phyloP scores from a whole-genome alignment of 257 asterid genomes.

The Leptodermis oblonga region DNA sequence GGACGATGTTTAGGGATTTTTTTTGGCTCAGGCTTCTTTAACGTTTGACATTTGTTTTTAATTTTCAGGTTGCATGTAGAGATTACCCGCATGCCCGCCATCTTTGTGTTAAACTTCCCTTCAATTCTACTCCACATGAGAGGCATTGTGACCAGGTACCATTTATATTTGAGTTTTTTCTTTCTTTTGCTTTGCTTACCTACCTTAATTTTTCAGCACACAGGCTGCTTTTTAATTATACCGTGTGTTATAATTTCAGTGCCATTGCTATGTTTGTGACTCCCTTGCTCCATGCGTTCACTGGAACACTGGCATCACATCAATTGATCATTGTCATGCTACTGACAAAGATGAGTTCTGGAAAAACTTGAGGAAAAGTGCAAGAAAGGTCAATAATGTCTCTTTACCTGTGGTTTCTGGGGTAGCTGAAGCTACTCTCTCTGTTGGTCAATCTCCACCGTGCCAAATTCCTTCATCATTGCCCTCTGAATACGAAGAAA shows the following conservation, averaged over 20 bases:
- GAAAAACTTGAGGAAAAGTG: conserved; percentile 53
- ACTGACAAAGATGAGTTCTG: conserved; percentile 69
- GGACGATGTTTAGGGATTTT: neutral
- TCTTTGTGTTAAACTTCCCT: conserved; percentile 65
- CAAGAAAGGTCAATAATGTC: conserved; percentile 31
- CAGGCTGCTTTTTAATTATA: conserved; percentile 20
- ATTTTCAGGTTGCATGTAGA: conserved; percentile 76
- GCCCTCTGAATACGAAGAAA: conserved; percentile 12
- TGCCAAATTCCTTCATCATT: conserved; percentile 20
- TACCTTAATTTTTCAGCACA: conserved; percentile 13
- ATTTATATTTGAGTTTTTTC: conserved; percentile 6
- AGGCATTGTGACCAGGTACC: conserved; percentile 65
- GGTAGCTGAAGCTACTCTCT: conserved; percentile 15
- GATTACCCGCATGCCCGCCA: conserved; percentile 94
- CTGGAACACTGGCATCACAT: conserved; percentile 57
- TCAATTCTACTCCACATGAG: conserved; percentile 59
- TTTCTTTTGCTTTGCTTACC: neutral
- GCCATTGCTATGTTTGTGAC: conserved; percentile 95
- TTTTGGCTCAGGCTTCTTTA: conserved; percentile 13
- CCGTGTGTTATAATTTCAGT: conserved; percentile 47
- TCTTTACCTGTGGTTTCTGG: conserved; percentile 18
- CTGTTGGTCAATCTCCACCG: conserved; percentile 14
- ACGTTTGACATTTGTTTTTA: conserved; percentile 8
- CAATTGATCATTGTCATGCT: conserved; percentile 78
- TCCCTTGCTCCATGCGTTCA: conserved; percentile 74